phyloP scores from a whole-genome alignment of 1,284 basidiomycete species.

The Moesziomyces sp. region DNA sequence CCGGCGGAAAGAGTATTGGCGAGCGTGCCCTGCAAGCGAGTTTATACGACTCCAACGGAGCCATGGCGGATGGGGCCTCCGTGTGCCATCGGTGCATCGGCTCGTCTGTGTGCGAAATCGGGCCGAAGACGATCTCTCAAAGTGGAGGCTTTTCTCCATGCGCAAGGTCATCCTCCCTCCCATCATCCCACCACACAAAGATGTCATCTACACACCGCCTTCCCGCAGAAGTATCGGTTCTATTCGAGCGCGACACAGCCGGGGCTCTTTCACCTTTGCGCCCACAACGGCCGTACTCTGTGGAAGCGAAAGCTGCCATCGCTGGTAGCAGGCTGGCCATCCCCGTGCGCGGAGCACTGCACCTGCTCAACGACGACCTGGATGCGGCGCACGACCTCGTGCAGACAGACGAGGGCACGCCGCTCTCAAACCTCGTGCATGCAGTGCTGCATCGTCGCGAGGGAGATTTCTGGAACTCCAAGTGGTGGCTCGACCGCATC shows the following conservation, averaged over 20 bases:
- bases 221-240: neutral
- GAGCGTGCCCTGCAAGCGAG: too few relatives aligned
- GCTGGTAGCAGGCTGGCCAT: slow-evolving; percentile 6
- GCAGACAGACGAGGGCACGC: slow-evolving; percentile 44
- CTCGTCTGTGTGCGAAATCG: too few relatives aligned
- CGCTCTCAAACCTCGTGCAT: slow-evolving; percentile 43
- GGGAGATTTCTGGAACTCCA: slow-evolving; percentile 56
- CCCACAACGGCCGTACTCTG: slow-evolving; percentile 24
- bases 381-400: slow-evolving; percentile 43
- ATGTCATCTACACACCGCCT: too few relatives aligned
- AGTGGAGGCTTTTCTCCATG: too few relatives aligned
- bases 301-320: slow-evolving; percentile 20
- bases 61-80: too few relatives aligned
- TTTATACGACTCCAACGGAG: too few relatives aligned
- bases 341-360: slow-evolving; percentile 28
- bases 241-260: slow-evolving; percentile 11
- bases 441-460: slow-evolving; percentile 53
- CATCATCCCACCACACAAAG: too few relatives aligned
- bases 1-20: too few relatives aligned
- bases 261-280: slow-evolving; percentile 33
- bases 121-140: too few relatives aligned
- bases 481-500: slow-evolving; percentile 53
- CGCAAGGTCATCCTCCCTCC: too few relatives aligned
- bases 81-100: too few relatives aligned
- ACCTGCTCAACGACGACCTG: slow-evolving; percentile 56